A percentile compares a stretch with the other conserved stretches of the same genome.
phyloP scores from a whole-genome alignment of 805 yeast species.

The Candida morakotiae region DNA sequence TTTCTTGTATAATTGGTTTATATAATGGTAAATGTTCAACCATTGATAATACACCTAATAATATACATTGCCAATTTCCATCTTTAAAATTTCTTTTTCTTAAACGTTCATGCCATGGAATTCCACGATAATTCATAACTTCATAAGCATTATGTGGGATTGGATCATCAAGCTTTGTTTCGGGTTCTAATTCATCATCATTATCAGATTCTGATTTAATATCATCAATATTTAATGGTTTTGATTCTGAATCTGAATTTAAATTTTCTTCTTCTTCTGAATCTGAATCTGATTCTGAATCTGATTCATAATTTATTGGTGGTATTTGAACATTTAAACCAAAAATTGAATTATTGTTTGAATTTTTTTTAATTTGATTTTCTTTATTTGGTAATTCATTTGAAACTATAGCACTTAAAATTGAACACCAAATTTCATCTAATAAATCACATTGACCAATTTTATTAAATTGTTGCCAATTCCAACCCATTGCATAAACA shows the following conservation, averaged over 20 bases:
- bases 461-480: slow-evolving; percentile 31
- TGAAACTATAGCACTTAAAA: slow-evolving; percentile 53
- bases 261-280: slow-evolving; percentile 20
- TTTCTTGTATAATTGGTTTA: slow-evolving; percentile 43
- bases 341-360: slow-evolving; percentile 25
- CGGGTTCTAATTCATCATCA: slow-evolving; percentile 7
- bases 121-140: slow-evolving; percentile 52
- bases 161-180: slow-evolving; percentile 8
- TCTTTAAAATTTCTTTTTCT: slow-evolving; percentile 71
- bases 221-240: slow-evolving; percentile 16
- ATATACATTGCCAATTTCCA: slow-evolving; percentile 79
- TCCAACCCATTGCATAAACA: slow-evolving; percentile 52
- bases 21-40: slow-evolving; percentile 57
- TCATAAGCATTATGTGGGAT: slow-evolving; percentile 42
- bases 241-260: slow-evolving; percentile 15
- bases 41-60: slow-evolving; percentile 67
- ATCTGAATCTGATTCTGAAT: slow-evolving; percentile 21
- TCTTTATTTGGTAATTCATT: slow-evolving; percentile 23
- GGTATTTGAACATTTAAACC: slow-evolving; percentile 35
- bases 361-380: slow-evolving; percentile 26
- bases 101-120: slow-evolving; percentile 75
- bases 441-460: slow-evolving; percentile 45
- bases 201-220: slow-evolving; percentile 14
- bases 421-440: slow-evolving; percentile 66
- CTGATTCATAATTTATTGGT: slow-evolving; percentile 20